A percentile compares a stretch with the other conserved stretches of the same genome.
phyloP scores from a whole-genome alignment of 768 basidiomycete genomes.

The Amanita thiersii region DNA sequence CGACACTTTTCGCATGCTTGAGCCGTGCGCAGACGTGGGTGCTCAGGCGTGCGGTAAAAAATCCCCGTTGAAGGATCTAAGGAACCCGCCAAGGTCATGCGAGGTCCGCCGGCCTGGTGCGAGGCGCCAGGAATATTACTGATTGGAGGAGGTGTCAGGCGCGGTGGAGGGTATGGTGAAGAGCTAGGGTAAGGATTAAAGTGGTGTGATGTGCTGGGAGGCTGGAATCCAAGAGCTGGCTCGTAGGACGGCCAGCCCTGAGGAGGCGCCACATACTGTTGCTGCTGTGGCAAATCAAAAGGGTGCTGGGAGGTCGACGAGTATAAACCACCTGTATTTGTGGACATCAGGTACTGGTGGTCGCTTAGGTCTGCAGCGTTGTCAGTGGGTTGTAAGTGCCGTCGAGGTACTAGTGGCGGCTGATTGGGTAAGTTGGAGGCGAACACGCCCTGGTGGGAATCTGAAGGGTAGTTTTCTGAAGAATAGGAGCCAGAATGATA shows the following conservation, averaged over 20 bases:
- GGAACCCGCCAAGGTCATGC: slow-evolving; percentile 43
- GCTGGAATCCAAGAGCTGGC: slow-evolving; percentile 12
- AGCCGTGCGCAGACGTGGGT: slow-evolving; percentile 57
- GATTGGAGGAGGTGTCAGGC: slow-evolving; percentile 19
- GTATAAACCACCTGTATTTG: slow-evolving; percentile 10
- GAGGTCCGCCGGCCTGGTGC: slow-evolving; percentile 11
- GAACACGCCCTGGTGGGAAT: not conserved
- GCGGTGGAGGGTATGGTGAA: slow-evolving; percentile 22
- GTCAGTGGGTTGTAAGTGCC: not conserved
- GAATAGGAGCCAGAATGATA: not conserved
- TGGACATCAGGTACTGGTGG: not conserved
- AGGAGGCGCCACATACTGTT: slow-evolving; percentile 9
- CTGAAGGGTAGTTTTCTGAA: not conserved
- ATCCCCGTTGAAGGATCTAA: slow-evolving; percentile 60
- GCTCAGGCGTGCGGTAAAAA: slow-evolving; percentile 56
- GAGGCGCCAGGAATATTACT: slow-evolving; percentile 6
- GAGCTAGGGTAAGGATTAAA: slow-evolving; percentile 19
- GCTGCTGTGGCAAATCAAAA: slow-evolving; percentile 17
- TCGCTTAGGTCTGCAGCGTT: not conserved
- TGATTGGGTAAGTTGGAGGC: not conserved
- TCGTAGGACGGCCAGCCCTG: slow-evolving; percentile 22
- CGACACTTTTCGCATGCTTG: slow-evolving; percentile 76
- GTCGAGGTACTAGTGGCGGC: not conserved
- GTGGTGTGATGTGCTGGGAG: slow-evolving; percentile 11
- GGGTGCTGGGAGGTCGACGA: slow-evolving; percentile 16